Evolutionary conservation across 768 basidiomycete species (phyloP).

Genomic region (Suillus subaureus): DNA sequence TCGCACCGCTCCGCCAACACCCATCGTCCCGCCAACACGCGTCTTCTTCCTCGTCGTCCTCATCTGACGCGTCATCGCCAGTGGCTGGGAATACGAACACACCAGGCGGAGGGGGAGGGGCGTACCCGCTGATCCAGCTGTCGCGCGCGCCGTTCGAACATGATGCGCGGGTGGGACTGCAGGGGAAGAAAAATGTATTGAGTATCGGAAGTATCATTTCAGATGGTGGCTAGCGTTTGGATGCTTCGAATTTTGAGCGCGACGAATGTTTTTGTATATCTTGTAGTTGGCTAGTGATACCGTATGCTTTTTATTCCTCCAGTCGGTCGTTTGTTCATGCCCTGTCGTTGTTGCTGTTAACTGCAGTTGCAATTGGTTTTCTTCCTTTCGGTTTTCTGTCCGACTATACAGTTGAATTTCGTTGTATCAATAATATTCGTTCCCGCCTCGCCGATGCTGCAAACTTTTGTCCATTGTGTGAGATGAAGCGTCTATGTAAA

Average conservation of each 20-base stretch:
- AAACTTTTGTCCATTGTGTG: background rate
- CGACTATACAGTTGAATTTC: background rate
- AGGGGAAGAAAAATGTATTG: slow-evolving; percentile 63
- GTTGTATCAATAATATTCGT: slow-evolving; percentile 1
- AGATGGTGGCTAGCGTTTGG: slow-evolving; percentile 32
- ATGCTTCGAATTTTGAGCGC: background rate
- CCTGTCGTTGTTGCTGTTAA: background rate
- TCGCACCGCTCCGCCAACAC: slow-evolving; percentile 35
- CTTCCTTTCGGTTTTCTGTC: background rate
- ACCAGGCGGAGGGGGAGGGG: slow-evolving; percentile 11
- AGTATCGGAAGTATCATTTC: slow-evolving; percentile 76
- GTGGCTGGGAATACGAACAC: slow-evolving; percentile 8
- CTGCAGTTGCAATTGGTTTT: background rate
- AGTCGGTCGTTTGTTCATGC: background rate
- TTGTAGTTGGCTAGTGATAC: slow-evolving; percentile 1
- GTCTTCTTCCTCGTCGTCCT: slow-evolving; percentile 30
- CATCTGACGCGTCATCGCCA: slow-evolving; percentile 30
- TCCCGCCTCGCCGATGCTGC: background rate
- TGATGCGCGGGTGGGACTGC: slow-evolving; percentile 21
- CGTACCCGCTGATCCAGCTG: slow-evolving; percentile 30
- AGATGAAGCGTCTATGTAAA: background rate
- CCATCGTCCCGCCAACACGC: slow-evolving; percentile 3
- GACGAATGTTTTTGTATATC: background rate
- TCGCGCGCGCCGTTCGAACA: slow-evolving; percentile 36
- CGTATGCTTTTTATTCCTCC: background rate